Base-by-base conservation (phyloP, 2,329 filamentous ascomycete species). In the Penicillium sp. region DNA sequence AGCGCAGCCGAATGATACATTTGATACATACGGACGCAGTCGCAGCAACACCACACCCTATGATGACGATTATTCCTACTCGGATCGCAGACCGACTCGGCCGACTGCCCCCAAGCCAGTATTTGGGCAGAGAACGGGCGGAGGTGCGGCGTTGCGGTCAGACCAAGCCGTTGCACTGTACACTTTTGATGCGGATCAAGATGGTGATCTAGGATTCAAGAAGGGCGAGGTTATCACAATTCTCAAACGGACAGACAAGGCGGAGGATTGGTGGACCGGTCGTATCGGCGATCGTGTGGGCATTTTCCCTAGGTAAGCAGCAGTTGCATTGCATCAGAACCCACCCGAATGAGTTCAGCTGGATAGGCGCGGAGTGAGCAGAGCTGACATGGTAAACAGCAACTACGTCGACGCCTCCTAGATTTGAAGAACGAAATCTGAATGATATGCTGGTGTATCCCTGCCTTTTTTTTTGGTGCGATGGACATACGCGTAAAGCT, bases 201-300 rank as follows among this genome's bases (percentile, higher is more conserved):
- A 91, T 0, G 93, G 93, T 4, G 93, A 99, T 71, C 73, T 97
- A 52, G 91, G 88, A 0, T 99, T 99, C 77, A 96, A 96, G 79
- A 99, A 99, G 81, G 94, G 94, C 18, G 94, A 99, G 26, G 75
- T 97, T 52, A 97, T 99, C 62, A 97, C 92, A 1, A 92, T 99
- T 54, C 73, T 96, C 53, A 97, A 99, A 80, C 89, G 90, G 75
- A 97, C 93, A 5, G 91, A 97, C 4, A 97, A 89, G 65, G 89
- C 91, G 54, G 92, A 92, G 53, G 93, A 97, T 73, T 97, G 93
- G 93, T 97, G 93, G 94, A 97, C 93, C 16, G 94, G 94, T 23
- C 88, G 89, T 75, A 87, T 97, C 67, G 92, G 92, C 26, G 83
- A 86, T 61, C 84, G 87, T 64, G 90, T 92, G 51, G 94, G 94